Base-by-base conservation (phyloP, 2,329 filamentous ascomycete genomes). In the Diaporthe vaccinii region DNA sequence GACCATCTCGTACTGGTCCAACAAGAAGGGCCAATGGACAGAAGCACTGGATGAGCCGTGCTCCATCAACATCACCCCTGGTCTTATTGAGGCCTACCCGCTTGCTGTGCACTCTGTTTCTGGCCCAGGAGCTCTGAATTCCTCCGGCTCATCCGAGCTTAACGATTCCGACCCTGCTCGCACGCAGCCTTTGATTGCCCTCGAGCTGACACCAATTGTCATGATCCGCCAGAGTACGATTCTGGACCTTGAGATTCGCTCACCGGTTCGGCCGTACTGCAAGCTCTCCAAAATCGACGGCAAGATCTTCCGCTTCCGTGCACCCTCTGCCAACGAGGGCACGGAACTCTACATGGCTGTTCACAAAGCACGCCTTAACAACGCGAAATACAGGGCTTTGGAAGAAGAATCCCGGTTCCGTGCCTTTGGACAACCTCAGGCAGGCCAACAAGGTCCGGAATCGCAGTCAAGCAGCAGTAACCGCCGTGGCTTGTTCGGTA, bases 231-330 rank as follows among this genome's bases (percentile, higher is more conserved):
- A 96, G 80, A 97, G 96, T 80, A 99, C 95, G 31, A 94, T 94
- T 4, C 91, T 99, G 44, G 97, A 99, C 82, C 94, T 99, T 72
- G 97, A 97, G 78, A 95, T 99, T 78, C 93, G 95, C 68, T 98
- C 96, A 9, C 95, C 95, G 1, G 93, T 96, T 36, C 93, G 94
- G 58, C 83, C 88, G 31, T 88, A 94, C 77, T 95, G 94, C 7
- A 91, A 91, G 79, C 89, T 98, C 74, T 90, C 88, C 75, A 89
- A 86, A 85, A 81, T 93, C 69, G 93, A 92, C 20, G 89, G 89
- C 44, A 88, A 86, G 79, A 97, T 97, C 82, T 94, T 98, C 85
- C 96, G 97, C 87, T 97, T 98, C 89, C 93, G 97, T 57, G 95
- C 95, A 65, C 88, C 93, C 57, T 94, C 90, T 62, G 89, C 92